Percentiles rank a stretch among this genome's conserved stretches.
These are phyloP conservation scores for Metarhizium anisopliae DNA, from an alignment of 2,329 filamentous ascomycete genomes.

Conservation along the genomic window DNA sequence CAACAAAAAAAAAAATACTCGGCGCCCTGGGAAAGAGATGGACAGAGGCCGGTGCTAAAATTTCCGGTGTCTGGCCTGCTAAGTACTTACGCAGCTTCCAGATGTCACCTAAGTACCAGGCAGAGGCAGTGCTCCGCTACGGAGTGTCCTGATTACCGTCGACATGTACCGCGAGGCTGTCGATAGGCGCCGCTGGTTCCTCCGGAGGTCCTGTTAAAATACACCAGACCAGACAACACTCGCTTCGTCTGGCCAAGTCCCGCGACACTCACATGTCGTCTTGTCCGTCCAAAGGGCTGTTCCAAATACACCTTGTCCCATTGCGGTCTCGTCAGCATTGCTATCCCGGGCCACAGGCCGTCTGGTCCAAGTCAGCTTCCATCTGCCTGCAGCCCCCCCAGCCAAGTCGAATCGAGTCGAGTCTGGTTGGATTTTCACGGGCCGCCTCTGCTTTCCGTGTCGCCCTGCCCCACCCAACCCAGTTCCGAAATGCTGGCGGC, in stretches of 20 bases:
- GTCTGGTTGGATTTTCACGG: too few relatives aligned
- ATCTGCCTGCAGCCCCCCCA: too few relatives aligned
- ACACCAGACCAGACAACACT: not conserved
- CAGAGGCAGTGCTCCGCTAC: not conserved
- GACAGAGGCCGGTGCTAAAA: too few relatives aligned
- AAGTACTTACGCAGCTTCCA: not conserved
- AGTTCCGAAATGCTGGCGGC: too few relatives aligned
- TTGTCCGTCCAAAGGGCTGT: not conserved
- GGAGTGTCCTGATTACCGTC: not conserved
- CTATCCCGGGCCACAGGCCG: too few relatives aligned
- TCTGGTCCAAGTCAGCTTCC: too few relatives aligned
- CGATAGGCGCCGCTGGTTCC: not conserved
- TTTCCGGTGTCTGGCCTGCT: not conserved
- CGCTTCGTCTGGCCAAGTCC: not conserved
- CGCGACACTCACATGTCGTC: not conserved
- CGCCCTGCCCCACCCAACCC: too few relatives aligned
- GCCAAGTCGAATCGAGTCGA: too few relatives aligned
- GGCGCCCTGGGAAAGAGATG: not conserved
- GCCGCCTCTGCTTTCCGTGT: too few relatives aligned
- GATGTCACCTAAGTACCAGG: not conserved
- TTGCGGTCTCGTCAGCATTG: too few relatives aligned
- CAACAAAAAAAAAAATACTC: not conserved
- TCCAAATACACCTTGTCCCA: too few relatives aligned
- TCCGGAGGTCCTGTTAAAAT: slow-evolving; percentile 1
- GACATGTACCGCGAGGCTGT: not conserved